phyloP scores from a whole-genome alignment of 495 filamentous ascomycete species.

The Filosporella fistucella region DNA sequence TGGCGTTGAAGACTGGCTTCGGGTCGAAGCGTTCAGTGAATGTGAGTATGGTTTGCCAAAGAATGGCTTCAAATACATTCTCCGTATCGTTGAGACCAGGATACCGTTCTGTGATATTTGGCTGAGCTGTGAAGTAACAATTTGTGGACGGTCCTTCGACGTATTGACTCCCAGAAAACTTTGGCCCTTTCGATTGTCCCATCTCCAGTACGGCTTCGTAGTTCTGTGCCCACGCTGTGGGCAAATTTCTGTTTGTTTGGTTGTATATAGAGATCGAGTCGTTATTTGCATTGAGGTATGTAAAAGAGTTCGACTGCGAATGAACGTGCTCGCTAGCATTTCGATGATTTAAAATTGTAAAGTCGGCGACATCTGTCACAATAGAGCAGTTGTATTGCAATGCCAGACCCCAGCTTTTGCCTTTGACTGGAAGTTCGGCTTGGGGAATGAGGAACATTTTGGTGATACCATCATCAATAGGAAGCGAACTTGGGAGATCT shows the following conservation, averaged over 20 bases:
- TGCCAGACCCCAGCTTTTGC: not conserved
- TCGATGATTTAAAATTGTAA: not conserved
- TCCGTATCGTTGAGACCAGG: conserved; percentile 1
- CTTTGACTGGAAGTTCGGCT: conserved; percentile 1
- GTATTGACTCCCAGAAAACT: not conserved
- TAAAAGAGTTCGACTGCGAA: too few species aligned
- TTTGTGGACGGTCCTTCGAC: not conserved
- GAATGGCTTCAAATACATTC: not conserved
- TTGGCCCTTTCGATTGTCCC: not conserved
- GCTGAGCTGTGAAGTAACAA: not conserved
- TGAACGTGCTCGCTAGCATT: not conserved
- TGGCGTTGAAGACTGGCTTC: not conserved
- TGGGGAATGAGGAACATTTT: conserved; percentile 4
- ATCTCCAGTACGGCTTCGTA: conserved; percentile 5
- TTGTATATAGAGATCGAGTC: conserved; percentile 2
- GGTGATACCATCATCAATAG: not conserved
- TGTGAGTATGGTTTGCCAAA: not conserved
- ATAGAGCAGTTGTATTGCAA: conserved; percentile 1
- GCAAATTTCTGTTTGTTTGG: not conserved
- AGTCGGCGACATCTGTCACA: not conserved
- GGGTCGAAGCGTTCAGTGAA: not conserved
- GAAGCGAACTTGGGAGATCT: not conserved
- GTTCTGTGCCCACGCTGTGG: not conserved
- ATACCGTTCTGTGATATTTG: not conserved
- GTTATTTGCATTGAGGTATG: not conserved